These are phyloP conservation scores for Phytophthora cryptogea DNA, from an alignment of 352 stramenopile genomes.

Conservation along the genomic window DNA sequence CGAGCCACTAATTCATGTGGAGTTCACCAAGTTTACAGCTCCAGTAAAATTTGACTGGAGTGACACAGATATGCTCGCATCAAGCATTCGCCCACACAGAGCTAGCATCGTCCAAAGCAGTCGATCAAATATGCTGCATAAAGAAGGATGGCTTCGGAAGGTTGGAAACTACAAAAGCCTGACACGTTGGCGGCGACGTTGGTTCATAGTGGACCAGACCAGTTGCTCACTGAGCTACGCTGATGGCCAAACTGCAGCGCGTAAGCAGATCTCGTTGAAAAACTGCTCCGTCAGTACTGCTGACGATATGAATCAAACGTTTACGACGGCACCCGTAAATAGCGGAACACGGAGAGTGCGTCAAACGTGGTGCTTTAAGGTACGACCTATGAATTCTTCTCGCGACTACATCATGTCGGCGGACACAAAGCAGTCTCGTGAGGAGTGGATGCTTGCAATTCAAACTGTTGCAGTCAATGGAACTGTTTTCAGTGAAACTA, in stretches of 20 bases:
- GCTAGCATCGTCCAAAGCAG: constrained; percentile 26
- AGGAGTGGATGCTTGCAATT: constrained; percentile 87
- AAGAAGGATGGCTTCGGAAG: constrained; percentile 82
- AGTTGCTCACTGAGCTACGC: constrained; percentile 77
- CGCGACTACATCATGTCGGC: constrained; percentile 83
- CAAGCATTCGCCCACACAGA: constrained; percentile 25
- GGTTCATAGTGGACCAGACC: constrained; percentile 74
- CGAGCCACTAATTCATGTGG: constrained; percentile 65
- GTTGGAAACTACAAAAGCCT: constrained; percentile 62
- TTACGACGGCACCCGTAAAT: constrained; percentile 85
- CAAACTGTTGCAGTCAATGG: constrained; percentile 47
- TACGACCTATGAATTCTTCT: constrained; percentile 72
- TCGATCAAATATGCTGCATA: constrained; percentile 49
- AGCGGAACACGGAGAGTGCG: constrained; percentile 80
- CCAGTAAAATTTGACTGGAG: constrained; percentile 77
- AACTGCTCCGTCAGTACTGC: constrained; percentile 66
- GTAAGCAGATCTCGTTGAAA: constrained; percentile 68
- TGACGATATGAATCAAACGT: constrained; percentile 86
- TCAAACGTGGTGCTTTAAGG: constrained; percentile 89
- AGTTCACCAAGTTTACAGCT: constrained; percentile 57
- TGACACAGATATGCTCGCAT: constrained; percentile 16
- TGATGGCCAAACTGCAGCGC: constrained; percentile 53
- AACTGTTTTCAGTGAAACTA: constrained; percentile 28
- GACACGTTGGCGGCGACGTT: constrained; percentile 69
- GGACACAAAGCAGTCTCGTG: constrained; percentile 82